A percentile compares a stretch with the other conserved stretches of the same genome.
Evolutionary conservation across 2,329 filamentous ascomycete species (phyloP).

Genomic region (Knufia petricola): DNA sequence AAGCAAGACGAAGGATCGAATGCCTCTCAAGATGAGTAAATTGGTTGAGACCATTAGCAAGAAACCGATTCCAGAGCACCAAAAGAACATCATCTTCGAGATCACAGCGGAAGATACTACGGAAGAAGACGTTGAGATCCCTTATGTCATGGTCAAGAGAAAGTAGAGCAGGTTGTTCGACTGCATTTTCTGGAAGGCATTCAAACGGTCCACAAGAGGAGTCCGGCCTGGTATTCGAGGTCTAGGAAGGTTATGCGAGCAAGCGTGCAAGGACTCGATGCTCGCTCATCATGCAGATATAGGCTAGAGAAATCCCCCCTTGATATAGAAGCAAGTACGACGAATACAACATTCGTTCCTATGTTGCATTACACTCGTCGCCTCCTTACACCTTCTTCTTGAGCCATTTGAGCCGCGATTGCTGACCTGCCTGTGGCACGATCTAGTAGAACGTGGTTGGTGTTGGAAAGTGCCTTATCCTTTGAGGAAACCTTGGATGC

Average conservation of each 20-base stretch:
- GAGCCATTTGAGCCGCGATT: no score
- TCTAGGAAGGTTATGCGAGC: neutral
- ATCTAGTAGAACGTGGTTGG: no score
- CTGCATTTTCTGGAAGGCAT: neutral
- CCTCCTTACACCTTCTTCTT: neutral
- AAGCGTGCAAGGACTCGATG: neutral
- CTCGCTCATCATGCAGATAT: neutral
- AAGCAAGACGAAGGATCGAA: slow-evolving; percentile 72
- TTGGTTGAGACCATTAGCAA: slow-evolving; percentile 83
- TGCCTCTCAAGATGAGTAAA: slow-evolving; percentile 74
- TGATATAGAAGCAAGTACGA: slow-evolving; percentile 1
- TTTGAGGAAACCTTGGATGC: no score
- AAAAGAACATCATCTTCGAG: slow-evolving; percentile 94
- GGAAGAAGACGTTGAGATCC: slow-evolving; percentile 92
- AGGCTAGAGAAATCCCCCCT: neutral
- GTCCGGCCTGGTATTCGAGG: neutral
- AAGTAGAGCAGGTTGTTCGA: neutral
- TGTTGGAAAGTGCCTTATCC: no score
- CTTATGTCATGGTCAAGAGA: slow-evolving; percentile 80
- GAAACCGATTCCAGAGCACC: slow-evolving; percentile 81
- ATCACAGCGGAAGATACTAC: slow-evolving; percentile 81
- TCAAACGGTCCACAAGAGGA: neutral
- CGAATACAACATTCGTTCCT: neutral
- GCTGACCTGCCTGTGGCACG: no score
- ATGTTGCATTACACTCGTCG: neutral